These are phyloP conservation scores for Glycyrrhiza uralensis DNA, from an alignment of 306 rosid genomes.

Conservation along the genomic window DNA sequence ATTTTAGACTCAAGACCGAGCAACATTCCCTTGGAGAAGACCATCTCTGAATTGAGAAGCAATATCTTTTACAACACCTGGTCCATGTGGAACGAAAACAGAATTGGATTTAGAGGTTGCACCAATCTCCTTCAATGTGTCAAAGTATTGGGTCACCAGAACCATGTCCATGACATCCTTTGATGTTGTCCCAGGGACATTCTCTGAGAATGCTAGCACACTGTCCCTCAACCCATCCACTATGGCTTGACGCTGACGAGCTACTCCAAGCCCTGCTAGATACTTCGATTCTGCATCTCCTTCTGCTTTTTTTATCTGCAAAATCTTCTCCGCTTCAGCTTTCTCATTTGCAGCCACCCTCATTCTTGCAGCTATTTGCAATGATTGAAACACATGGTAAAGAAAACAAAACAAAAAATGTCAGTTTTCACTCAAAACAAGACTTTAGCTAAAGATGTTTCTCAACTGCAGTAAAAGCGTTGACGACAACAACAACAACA, in stretches of 20 bases:
- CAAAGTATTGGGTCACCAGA: conserved; percentile 89
- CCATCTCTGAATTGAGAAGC: conserved; percentile 83
- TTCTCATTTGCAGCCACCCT: conserved; percentile 83
- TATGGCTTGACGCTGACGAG: conserved; percentile 91
- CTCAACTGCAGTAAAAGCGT: too few species aligned
- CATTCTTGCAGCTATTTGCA: conserved; percentile 72
- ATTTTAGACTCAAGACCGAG: neutral
- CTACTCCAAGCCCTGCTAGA: conserved; percentile 82
- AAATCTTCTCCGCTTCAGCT: conserved; percentile 89
- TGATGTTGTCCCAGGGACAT: conserved; percentile 82
- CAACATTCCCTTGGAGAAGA: conserved; percentile 62
- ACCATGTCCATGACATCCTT: conserved; percentile 99
- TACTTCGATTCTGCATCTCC: conserved; percentile 95
- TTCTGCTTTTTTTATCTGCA: conserved; percentile 82
- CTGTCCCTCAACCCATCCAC: conserved; percentile 94
- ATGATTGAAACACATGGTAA: conserved; percentile 5
- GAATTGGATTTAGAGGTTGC: conserved; percentile 81
- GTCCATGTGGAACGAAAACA: conserved; percentile 91
- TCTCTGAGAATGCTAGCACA: conserved; percentile 76
- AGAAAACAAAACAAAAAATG: neutral
- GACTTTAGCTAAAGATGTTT: neutral
- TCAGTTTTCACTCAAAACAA: neutral
- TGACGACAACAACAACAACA: too few species aligned
- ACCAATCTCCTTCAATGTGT: conserved; percentile 95
- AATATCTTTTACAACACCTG: conserved; percentile 85